phyloP scores from a whole-genome alignment of 768 basidiomycete species.

The Boletus subcaerulescens region DNA sequence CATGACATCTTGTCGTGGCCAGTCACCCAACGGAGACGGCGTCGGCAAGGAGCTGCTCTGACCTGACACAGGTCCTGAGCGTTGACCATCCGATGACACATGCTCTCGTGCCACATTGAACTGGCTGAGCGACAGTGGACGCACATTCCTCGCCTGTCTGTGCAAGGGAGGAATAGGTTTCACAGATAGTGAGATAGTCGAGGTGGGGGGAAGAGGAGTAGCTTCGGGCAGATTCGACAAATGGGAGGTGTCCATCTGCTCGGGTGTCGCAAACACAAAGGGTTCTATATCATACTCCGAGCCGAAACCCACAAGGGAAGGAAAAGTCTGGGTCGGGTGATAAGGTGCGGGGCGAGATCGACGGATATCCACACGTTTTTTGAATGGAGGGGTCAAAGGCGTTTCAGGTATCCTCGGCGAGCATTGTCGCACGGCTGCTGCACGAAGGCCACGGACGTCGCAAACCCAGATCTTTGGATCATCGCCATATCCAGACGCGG shows the following conservation, averaged over 20 bases:
- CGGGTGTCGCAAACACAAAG: constrained; percentile 26
- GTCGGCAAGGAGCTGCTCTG: constrained; percentile 24
- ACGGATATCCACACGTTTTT: constrained; percentile 38
- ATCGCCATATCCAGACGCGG: constrained; percentile 40
- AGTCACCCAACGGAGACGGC: constrained; percentile 49
- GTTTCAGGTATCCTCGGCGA: constrained; percentile 38
- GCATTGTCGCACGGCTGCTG: constrained; percentile 26
- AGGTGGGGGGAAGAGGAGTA: constrained; percentile 21
- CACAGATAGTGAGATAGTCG: constrained; percentile 12
- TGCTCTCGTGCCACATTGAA: constrained; percentile 6
- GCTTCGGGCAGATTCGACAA: constrained; percentile 24
- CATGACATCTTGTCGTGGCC: constrained; percentile 48
- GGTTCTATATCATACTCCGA: constrained; percentile 49
- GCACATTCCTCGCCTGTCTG: not conserved
- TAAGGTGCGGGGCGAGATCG: constrained; percentile 44
- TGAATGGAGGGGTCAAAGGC: constrained; percentile 35
- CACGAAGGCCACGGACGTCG: constrained; percentile 43
- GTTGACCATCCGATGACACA: constrained; percentile 27
- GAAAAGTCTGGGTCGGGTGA: constrained; percentile 28
- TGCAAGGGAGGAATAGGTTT: constrained; percentile 13
- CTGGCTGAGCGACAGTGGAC: constrained; percentile 11
- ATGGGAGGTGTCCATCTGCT: constrained; percentile 19
- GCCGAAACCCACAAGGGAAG: constrained; percentile 38
- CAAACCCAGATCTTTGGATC: constrained; percentile 53
- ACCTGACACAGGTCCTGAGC: constrained; percentile 9